Evolutionary conservation across 331 rosid genomes (phyloP).

Genomic region (Prunus yedoensis): DNA sequence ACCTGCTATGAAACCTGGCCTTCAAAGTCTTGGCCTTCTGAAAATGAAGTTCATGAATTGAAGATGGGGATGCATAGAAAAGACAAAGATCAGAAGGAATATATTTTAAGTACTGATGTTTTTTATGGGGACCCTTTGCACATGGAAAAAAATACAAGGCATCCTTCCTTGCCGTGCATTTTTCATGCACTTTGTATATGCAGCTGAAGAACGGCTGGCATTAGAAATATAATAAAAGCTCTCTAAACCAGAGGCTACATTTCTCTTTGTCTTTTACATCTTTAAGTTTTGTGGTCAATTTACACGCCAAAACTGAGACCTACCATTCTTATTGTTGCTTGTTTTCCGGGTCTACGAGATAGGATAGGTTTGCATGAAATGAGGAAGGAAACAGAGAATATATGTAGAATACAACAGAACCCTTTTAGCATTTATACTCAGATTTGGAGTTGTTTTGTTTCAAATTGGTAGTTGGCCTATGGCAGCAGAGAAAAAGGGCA

Average conservation of each 20-base stretch:
- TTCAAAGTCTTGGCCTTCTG: constrained; percentile 1
- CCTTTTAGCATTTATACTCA: background rate
- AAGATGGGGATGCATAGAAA: constrained; percentile 27
- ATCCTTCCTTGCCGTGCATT: constrained; percentile 19
- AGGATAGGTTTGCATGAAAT: background rate
- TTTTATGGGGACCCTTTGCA: constrained; percentile 39
- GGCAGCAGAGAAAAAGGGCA: background rate
- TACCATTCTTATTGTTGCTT: background rate
- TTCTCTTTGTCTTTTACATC: constrained; percentile 10
- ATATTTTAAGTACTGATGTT: constrained; percentile 45
- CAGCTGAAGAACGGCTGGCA: constrained; percentile 12
- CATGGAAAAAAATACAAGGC: constrained; percentile 25
- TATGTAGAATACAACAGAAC: background rate
- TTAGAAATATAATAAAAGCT: background rate
- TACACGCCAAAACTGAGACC: background rate
- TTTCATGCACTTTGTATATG: constrained; percentile 7
- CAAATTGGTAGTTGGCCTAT: background rate
- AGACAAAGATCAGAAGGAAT: constrained; percentile 69
- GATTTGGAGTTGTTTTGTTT: background rate
- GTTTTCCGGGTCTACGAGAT: background rate
- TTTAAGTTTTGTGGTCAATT: background rate
- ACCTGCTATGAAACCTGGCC: constrained; percentile 16
- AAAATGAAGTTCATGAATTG: constrained; percentile 25
- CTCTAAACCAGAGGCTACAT: background rate
- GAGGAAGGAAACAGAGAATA: background rate